These are phyloP conservation scores for Amanita rubescens DNA, from an alignment of 768 basidiomycete species.

Conservation along the genomic window DNA sequence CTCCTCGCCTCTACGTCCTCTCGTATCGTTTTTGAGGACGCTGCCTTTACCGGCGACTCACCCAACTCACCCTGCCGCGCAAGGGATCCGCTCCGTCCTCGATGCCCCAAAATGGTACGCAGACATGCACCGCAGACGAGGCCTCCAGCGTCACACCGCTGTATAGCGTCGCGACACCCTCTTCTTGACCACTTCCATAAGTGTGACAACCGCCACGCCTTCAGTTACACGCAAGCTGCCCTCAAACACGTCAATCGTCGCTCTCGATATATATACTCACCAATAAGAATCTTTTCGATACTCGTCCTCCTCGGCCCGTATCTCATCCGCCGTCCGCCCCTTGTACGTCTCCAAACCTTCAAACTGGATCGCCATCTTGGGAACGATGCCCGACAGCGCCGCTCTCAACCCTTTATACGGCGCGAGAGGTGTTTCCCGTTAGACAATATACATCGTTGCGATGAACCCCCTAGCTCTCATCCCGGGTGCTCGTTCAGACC, in stretches of 20 bases:
- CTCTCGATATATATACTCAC: conserved; percentile 33
- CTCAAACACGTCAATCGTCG: conserved; percentile 69
- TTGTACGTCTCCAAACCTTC: conserved; percentile 98
- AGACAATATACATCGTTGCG: conserved; percentile 81
- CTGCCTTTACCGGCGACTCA: too few species aligned
- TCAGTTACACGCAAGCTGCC: conserved; percentile 95
- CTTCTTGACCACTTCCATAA: conserved; percentile 99
- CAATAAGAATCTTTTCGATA: conserved; percentile 77
- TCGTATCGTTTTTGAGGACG: too few species aligned
- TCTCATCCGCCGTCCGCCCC: conserved; percentile 62
- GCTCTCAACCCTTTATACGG: conserved; percentile 98
- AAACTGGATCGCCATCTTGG: conserved; percentile 99
- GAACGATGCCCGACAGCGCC: conserved; percentile 92
- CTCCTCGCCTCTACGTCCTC: too few species aligned
- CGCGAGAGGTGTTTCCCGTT: conserved; percentile 88
- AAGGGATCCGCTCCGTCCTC: too few species aligned
- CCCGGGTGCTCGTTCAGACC: too few species aligned
- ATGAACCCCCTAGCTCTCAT: conserved; percentile 92
- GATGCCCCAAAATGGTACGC: too few species aligned
- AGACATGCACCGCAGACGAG: too few species aligned
- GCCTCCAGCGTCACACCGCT: conserved; percentile 90
- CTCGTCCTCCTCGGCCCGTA: conserved; percentile 78
- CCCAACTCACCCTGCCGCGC: too few species aligned
- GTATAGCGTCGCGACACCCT: conserved; percentile 80
- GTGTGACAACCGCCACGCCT: conserved; percentile 92